A percentile compares a stretch with the other conserved stretches of the same genome.
Conservation (phyloP, 192 early-diverging fungal species). For the Podila epigama region DNA sequence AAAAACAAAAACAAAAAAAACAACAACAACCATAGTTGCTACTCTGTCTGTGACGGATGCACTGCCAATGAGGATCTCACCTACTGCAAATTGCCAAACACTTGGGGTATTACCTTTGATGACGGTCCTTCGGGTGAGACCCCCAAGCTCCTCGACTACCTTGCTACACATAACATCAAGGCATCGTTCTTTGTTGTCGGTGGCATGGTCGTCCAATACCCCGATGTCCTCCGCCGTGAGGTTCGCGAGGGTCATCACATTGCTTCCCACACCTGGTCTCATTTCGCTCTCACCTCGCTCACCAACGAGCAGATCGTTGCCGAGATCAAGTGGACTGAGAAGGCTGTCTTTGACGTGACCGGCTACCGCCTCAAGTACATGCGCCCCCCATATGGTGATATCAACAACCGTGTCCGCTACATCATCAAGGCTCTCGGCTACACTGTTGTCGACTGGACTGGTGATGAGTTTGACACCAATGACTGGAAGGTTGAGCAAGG, state of each 20-base stretch:
- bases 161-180: slow-evolving; percentile 41
- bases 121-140: slow-evolving; percentile 56
- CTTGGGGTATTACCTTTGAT: slow-evolving; percentile 62
- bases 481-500: slow-evolving; percentile 3
- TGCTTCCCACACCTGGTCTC: slow-evolving; percentile 71
- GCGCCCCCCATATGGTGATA: slow-evolving; percentile 67
- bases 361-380: slow-evolving; percentile 59
- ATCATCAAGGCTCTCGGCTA: slow-evolving; percentile 66
- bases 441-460: slow-evolving; percentile 31
- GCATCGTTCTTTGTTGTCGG: slow-evolving; percentile 61
- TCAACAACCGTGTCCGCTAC: slow-evolving; percentile 73
- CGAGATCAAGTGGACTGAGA: slow-evolving; percentile 65
- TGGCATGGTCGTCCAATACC: slow-evolving; percentile 44
- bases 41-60: slow-evolving; percentile 6
- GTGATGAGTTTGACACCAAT: slow-evolving; percentile 22
- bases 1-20: too few relatives aligned
- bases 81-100: slow-evolving; percentile 38
- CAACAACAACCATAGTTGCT: slow-evolving; percentile 10
- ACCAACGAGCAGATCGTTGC: slow-evolving; percentile 71
- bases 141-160: slow-evolving; percentile 50
- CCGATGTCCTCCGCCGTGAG: slow-evolving; percentile 43
- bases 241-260: slow-evolving; percentile 46
- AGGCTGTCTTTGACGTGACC: slow-evolving; percentile 54
- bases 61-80: slow-evolving; percentile 25
- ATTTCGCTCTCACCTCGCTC: slow-evolving; percentile 57